These are phyloP conservation scores for Chenopodium formosanum DNA, from an alignment of 148 eudicot species.

Conservation along the genomic window DNA sequence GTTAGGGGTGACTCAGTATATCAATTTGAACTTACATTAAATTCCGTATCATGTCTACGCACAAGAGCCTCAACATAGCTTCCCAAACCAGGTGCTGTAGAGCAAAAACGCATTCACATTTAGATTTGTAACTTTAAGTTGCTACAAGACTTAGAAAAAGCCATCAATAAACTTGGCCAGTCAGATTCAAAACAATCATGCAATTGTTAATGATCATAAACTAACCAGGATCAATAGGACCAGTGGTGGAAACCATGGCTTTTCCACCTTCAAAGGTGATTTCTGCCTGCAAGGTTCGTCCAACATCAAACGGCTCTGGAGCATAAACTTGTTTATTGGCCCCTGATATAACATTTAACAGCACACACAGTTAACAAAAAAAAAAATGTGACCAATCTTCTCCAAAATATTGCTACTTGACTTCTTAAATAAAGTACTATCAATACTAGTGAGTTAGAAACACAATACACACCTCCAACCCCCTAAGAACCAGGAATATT, in stretches of 20 bases:
- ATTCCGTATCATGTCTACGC: constrained; percentile 80
- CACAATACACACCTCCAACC: background rate
- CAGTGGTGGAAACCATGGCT: constrained; percentile 59
- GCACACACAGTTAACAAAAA: background rate
- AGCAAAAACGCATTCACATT: constrained; percentile 19
- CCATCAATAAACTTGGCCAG: background rate
- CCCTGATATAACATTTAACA: constrained; percentile 43
- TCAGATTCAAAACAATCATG: background rate
- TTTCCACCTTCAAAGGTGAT: constrained; percentile 45
- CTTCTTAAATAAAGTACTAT: background rate
- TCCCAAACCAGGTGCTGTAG: constrained; percentile 96
- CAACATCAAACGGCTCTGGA: constrained; percentile 95
- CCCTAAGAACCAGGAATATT: background rate
- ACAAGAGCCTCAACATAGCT: constrained; percentile 97
- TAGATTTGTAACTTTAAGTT: background rate
- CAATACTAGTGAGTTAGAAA: no score
- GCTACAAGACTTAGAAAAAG: background rate
- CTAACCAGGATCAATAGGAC: constrained; percentile 91
- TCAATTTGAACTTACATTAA: constrained; percentile 59
- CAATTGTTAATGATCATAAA: background rate
- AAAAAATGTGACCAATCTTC: constrained; percentile 1
- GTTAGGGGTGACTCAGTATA: background rate
- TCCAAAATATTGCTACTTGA: constrained; percentile 4
- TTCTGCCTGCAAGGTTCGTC: constrained; percentile 73
- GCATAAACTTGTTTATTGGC: constrained; percentile 89